These are phyloP conservation scores for Agapanthus africanus DNA, from an alignment of 106 monocot species.

Conservation along the genomic window DNA sequence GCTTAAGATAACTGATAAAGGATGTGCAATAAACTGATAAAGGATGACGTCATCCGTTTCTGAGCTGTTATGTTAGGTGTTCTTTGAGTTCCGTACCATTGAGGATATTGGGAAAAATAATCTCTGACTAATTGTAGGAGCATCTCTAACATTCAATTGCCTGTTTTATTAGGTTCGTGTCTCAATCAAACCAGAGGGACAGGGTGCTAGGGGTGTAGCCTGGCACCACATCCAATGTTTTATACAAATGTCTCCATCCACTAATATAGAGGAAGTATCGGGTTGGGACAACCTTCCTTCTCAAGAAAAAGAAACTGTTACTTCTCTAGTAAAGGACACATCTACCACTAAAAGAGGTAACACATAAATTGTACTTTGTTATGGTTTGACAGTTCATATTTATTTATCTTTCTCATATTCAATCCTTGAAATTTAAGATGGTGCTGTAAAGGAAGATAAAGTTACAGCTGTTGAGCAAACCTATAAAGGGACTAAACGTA, in stretches of 20 bases:
- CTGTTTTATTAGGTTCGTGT: constrained; percentile 58
- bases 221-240: constrained; percentile 84
- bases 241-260: constrained; percentile 52
- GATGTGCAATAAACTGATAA: no score
- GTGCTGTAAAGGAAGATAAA: constrained; percentile 16
- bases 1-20: no score
- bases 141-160: no score
- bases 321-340: constrained; percentile 17
- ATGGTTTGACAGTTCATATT: not conserved
- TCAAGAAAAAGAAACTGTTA: constrained; percentile 54
- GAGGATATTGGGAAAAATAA: no score
- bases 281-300: constrained; percentile 75
- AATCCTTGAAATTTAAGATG: constrained; percentile 8
- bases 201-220: constrained; percentile 42
- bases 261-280: constrained; percentile 44
- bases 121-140: no score
- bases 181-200: constrained; percentile 67
- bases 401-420: constrained; percentile 6
- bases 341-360: not conserved
- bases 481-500: constrained; percentile 59
- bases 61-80: no score
- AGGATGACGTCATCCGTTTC: no score
- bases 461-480: constrained; percentile 16
- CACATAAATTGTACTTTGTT: not conserved
- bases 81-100: no score